Evolutionary conservation across 345 rosid species (phyloP), one percentile per base, ranked within the genome.

Genomic region (Salix caprea): DNA sequence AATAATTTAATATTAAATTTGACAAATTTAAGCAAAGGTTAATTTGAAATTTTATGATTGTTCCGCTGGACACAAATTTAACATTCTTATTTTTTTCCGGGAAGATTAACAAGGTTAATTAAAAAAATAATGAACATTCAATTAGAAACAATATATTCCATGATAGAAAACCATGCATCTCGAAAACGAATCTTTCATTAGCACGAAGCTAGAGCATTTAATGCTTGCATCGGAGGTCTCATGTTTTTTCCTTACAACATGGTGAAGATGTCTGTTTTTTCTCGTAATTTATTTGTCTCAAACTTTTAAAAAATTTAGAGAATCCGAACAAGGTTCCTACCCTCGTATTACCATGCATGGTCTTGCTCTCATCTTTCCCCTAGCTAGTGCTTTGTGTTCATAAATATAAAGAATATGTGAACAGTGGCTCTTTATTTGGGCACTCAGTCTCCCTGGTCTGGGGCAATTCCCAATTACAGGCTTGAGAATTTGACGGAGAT

Each of bases 181-280:
- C 88, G 88, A 86, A 83, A 88, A 76, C 73, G 84, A 83, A 86
- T 78, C 84, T 77, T 73, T 70, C 75, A 73, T 78, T 64, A 58
- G 26, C 67, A 73, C 36, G 73, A 81, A 76, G 86, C 87, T 81
- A 69, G 85, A 76, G 77, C 89, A 87, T 84, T 89, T 74, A 87
- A 86, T 89, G 89, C 86, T 65, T 69, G 88, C 89, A 65, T 87
- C 11, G 88, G 80, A 80, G 80, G 32, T 76, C 81, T 82, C 86
- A 37, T 75, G 76, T 76, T 78, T 74, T 52, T 64, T 15, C 39
- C 74, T 76, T 74, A 37, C 32, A 76, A 77, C 74, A 81, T 74
- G 80, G 77, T 73, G 83, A 84, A 85, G 90, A 89, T 89, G 90
- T 89, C 88, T 89, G 92, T 88, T 84, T 80, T 82, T 65, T 72